These are phyloP conservation scores for Aschersonia sp. DNA, from an alignment of 2,329 filamentous ascomycete genomes.

Conservation along the genomic window DNA sequence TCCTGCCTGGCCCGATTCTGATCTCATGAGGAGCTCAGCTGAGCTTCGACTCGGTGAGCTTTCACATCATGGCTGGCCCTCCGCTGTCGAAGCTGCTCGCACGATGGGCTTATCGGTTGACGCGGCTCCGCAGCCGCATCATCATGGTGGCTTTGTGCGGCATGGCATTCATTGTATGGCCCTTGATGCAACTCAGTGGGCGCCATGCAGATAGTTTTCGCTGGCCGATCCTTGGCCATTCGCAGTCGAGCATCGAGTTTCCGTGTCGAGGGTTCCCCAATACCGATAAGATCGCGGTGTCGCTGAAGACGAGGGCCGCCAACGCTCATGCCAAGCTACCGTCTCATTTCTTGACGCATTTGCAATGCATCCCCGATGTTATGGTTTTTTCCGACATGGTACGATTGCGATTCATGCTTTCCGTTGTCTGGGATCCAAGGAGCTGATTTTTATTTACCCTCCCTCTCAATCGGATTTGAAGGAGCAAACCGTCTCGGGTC, in stretches of 20 bases:
- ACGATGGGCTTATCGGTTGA: not conserved
- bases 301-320: conserved; percentile 46
- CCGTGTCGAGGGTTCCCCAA: conserved; percentile 27
- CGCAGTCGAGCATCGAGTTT: conserved; percentile 17
- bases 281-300: conserved; percentile 29
- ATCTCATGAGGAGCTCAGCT: not conserved
- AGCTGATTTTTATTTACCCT: not conserved
- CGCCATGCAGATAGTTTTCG: not conserved
- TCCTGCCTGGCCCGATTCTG: not conserved
- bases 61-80: not conserved
- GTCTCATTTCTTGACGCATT: conserved; percentile 37
- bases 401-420: not conserved
- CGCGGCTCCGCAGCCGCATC: not conserved
- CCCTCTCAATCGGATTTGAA: conserved; percentile 6
- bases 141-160: not conserved
- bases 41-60: not conserved
- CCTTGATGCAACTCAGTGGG: conserved; percentile 1
- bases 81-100: not conserved
- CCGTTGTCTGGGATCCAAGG: too few relatives aligned
- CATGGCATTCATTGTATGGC: not conserved
- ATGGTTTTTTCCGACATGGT: conserved; percentile 42
- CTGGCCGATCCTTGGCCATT: not conserved
- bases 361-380: conserved; percentile 39
- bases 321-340: conserved; percentile 39
- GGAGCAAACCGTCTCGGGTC: conserved; percentile 34